Base-by-base conservation (phyloP, 2,329 filamentous ascomycete species). In the Lachnum nothofagi region DNA sequence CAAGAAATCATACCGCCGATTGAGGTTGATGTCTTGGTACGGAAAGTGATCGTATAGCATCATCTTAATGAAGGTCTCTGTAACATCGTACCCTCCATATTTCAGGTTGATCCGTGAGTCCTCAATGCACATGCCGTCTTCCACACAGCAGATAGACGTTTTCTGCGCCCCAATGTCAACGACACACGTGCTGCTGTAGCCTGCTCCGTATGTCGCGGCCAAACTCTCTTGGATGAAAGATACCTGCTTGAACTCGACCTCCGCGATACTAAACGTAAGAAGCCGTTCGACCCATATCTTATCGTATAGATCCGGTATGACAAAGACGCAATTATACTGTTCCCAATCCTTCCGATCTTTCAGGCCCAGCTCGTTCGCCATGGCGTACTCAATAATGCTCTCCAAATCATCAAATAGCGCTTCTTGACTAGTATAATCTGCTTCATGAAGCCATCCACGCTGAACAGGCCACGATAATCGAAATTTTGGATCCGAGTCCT, bases 111-210 rank as follows among this genome's bases (percentile, higher is more conserved):
- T 81, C 14, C 93, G 82, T 14, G 93, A 98, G 64, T 96, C 91
- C 56, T 97, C 93, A 22, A 95, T 79, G 63, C 88, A 90, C 69
- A 98, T 86, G 2, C 93, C 93, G 67, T 98, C 93, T 62, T 98
- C 93, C 9, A 98, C 91, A 59, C 93, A 98, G 54, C 91, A 91
- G 25, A 98, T 86, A 0, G 93, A 95, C 1, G 93, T 97, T 76
- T 98, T 98, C 65, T 97, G 90, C 1, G 93, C 91, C 10, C 93
- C 93, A 48, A 98, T 86, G 65, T 98, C 93, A 9, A 98, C 90
- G 48, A 98, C 90, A 60, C 93, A 98, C 17, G 89, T 87, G 54
- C 88, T 89, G 1, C 91, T 94, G 63, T 94, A 96, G 6, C 93
- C 93, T 3, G 91, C 93, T 10, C 93, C 93, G 65, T 95, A 98